Conservation (phyloP, 495 filamentous ascomycete species). For the Trichoderma erinaceum region DNA sequence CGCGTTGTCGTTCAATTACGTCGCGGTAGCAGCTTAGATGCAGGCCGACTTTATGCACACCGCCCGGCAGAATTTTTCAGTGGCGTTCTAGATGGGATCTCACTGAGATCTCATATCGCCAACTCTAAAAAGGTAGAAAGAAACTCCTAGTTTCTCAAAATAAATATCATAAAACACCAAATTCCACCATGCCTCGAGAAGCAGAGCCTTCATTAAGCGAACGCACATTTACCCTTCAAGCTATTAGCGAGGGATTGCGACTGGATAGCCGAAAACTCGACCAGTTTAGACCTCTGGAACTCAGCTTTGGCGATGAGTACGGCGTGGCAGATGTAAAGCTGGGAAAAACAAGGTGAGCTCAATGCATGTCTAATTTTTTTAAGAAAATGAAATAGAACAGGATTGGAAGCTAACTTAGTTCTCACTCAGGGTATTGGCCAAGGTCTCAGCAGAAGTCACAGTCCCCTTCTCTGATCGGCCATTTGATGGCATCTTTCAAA, state of each 20-base stretch:
- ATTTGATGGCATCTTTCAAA: slow-evolving; percentile 90
- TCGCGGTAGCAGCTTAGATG: slow-evolving; percentile 1
- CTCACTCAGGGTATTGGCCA: slow-evolving; percentile 64
- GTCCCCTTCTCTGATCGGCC: slow-evolving; percentile 80
- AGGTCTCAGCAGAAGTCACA: slow-evolving; percentile 81
- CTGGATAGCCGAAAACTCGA: slow-evolving; percentile 78
- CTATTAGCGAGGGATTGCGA: slow-evolving; percentile 67
- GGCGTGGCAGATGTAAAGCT: slow-evolving; percentile 83
- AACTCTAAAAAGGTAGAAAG: slow-evolving; percentile 14
- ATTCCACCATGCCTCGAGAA: slow-evolving; percentile 74
- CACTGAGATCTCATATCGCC: slow-evolving; percentile 11
- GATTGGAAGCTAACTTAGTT: neutral
- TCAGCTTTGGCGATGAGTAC: slow-evolving; percentile 84
- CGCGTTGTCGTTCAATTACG: slow-evolving; percentile 4
- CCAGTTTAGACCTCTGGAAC: slow-evolving; percentile 65
- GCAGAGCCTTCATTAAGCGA: slow-evolving; percentile 73
- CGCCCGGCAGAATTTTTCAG: slow-evolving; percentile 28
- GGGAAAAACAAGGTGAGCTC: slow-evolving; percentile 76
- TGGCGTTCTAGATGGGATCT: neutral
- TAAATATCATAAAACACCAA: neutral
- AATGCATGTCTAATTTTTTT: neutral
- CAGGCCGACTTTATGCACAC: slow-evolving; percentile 19
- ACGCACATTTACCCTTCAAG: slow-evolving; percentile 67
- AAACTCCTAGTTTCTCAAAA: neutral
- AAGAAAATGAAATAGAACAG: neutral